A percentile compares a stretch with the other conserved stretches of the same genome.
Evolutionary conservation across 2,329 filamentous ascomycete genomes (phyloP).

Genomic region (Fusarium sp.): DNA sequence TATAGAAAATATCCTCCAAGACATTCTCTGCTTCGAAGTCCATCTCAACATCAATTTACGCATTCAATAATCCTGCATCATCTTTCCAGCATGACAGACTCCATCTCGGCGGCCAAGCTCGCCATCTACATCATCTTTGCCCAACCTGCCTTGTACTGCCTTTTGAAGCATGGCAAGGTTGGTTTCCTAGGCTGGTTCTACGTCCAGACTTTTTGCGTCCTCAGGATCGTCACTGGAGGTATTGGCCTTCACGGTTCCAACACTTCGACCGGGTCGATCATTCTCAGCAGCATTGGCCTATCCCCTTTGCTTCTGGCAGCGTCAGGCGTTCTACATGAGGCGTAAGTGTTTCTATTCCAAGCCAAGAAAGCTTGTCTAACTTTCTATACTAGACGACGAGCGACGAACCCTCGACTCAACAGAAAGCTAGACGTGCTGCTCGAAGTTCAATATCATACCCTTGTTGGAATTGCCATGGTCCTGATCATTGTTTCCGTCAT

Average conservation of each 20-base stretch:
- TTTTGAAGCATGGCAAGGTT: slow-evolving; percentile 18
- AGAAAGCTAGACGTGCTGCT: slow-evolving; percentile 14
- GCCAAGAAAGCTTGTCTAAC: background rate
- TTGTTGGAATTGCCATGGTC: slow-evolving; percentile 4
- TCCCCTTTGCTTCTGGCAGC: slow-evolving; percentile 11
- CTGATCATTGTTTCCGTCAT: slow-evolving; percentile 10
- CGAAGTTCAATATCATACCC: slow-evolving; percentile 16
- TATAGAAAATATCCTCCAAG: background rate
- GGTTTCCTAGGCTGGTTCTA: slow-evolving; percentile 21
- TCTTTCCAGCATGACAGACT: slow-evolving; percentile 8
- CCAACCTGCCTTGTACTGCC: slow-evolving; percentile 9
- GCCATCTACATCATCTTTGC: slow-evolving; percentile 7
- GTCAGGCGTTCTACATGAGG: slow-evolving; percentile 14
- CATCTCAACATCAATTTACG: background rate
- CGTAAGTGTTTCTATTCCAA: background rate
- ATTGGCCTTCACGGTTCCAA: slow-evolving; percentile 2
- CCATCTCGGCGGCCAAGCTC: slow-evolving; percentile 11
- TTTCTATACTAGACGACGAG: background rate
- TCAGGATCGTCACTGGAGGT: slow-evolving; percentile 11
- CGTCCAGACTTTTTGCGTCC: slow-evolving; percentile 8
- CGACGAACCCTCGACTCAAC: slow-evolving; percentile 13
- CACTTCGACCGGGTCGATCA: background rate
- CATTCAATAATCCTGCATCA: background rate
- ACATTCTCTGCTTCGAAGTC: background rate
- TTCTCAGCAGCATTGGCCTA: slow-evolving; percentile 14